phyloP scores from a whole-genome alignment of 2,329 filamentous ascomycete genomes.

The Cytospora piceae region DNA sequence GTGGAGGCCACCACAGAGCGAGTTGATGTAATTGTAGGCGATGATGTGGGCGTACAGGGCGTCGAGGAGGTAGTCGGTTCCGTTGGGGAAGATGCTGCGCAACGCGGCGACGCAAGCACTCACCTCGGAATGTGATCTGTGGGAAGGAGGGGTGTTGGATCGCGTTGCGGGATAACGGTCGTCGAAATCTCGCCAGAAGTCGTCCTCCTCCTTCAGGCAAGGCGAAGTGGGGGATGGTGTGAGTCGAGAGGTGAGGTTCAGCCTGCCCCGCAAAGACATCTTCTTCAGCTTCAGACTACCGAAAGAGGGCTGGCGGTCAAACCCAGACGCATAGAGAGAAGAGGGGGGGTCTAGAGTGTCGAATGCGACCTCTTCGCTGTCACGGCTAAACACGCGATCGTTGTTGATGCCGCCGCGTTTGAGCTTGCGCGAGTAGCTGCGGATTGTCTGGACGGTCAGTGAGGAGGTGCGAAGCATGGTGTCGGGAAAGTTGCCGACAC shows the following conservation, averaged over 20 bases:
- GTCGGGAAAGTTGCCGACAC: conserved; percentile 60
- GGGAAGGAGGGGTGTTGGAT: conserved; percentile 6
- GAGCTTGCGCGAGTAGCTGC: conserved; percentile 57
- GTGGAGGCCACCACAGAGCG: conserved; percentile 37
- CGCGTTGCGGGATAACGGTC: conserved; percentile 10
- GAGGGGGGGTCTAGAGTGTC: conserved; percentile 12
- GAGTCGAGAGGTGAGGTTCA: conserved; percentile 17
- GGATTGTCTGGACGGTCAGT: conserved; percentile 61
- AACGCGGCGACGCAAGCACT: conserved; percentile 39
- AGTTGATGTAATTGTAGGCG: conserved; percentile 60
- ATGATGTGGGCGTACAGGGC: conserved; percentile 63
- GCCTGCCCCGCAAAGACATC: conserved; percentile 24
- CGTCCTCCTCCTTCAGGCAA: conserved; percentile 8
- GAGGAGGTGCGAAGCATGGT: conserved; percentile 61
- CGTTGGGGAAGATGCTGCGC: conserved; percentile 56
- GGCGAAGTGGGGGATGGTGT: conserved; percentile 7
- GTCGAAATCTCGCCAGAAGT: conserved; percentile 16
- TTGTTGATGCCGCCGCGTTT: conserved; percentile 40
- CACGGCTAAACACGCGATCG: conserved; percentile 18
- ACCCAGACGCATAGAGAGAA: background rate
- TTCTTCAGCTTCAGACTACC: conserved; percentile 23
- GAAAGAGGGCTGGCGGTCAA: conserved; percentile 20
- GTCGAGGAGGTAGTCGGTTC: conserved; percentile 60
- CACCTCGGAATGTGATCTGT: conserved; percentile 3
- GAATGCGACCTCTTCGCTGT: conserved; percentile 32